Evolutionary conservation across 306 rosid genomes (phyloP), one percentile per base, ranked within the genome.

Genomic region (Acacia melanoxylon): DNA sequence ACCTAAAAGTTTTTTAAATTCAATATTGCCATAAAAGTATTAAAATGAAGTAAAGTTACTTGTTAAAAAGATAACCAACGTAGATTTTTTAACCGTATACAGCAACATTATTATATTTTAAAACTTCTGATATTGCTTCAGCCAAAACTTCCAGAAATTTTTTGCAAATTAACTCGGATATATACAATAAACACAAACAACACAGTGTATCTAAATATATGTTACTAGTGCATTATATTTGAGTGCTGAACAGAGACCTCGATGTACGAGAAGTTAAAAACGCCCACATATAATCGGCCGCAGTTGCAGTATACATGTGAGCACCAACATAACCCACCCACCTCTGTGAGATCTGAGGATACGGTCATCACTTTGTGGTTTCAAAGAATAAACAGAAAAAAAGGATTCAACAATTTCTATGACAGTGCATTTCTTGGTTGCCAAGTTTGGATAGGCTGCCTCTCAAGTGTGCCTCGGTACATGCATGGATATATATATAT

Each of bases 221-320:
- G 31, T 45, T 22, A 70, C 31, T 25, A 13, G 16, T 48, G 22
- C 76, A 72, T 45, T 72, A 15, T 37, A 6, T 6, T 37, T 37
- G 76, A 72, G 76, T 46, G 59, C 59, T 46, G 76, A 72, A 27
- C 59, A 72, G 76, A 72, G 76, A 48, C 76, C 76, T 72, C 76
- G 76, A 25, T 14, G 10, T 45, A 46, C 76, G 76, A 24, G 8
- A 11, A 71, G 37, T 72, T 72, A 72, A 25, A 9, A 16, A 41
- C 41, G 40, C 61, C 59, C 61, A 72, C 61, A 27, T 46, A 72
- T 25, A 4, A 72, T 46, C 59, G 41, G 41, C 59, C 10, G 13
- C n/a, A 24, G 59, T 19, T 25, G 76, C 76, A 72, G 59, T 20
- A 72, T 72, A 25, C 76, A 72, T 72, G 76, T 72, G 76, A 70